These are phyloP conservation scores for Leonotis leonurus DNA, from an alignment of 257 asterid genomes.

Conservation along the genomic window DNA sequence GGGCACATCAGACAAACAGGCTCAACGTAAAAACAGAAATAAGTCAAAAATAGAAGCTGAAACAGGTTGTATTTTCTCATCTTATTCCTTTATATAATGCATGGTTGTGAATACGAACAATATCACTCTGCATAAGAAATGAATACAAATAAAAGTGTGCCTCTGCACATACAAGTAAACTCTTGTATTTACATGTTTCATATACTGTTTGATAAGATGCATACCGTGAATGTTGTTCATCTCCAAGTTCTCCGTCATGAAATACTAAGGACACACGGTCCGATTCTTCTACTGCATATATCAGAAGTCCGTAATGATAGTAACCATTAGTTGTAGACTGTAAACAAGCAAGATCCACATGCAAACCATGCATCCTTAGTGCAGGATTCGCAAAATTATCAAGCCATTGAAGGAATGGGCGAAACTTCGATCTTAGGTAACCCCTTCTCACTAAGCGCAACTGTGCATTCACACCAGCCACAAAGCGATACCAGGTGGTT, in stretches of 20 bases:
- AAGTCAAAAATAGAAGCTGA: not conserved
- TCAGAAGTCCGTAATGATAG: slow-evolving; percentile 74
- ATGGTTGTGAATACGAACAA: not conserved
- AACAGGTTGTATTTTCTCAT: not conserved
- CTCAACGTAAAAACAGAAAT: not conserved
- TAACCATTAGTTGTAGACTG: slow-evolving; percentile 63
- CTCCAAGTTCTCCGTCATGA: slow-evolving; percentile 43
- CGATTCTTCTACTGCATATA: slow-evolving; percentile 57
- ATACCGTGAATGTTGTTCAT: slow-evolving; percentile 55
- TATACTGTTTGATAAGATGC: slow-evolving; percentile 4
- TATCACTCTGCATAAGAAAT: too few species aligned
- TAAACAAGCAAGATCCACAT: slow-evolving; percentile 81
- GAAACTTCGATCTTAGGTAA: slow-evolving; percentile 62
- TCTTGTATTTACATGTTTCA: not conserved
- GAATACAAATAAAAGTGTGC: not conserved
- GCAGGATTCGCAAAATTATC: slow-evolving; percentile 86
- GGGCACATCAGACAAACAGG: slow-evolving; percentile 1
- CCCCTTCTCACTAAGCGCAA: slow-evolving; percentile 87
- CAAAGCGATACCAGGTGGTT: slow-evolving; percentile 94
- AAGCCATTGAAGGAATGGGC: slow-evolving; percentile 73
- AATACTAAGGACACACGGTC: slow-evolving; percentile 35
- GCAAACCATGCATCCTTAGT: slow-evolving; percentile 52
- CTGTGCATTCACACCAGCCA: slow-evolving; percentile 98
- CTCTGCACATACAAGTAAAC: not conserved
- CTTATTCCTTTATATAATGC: not conserved